Percentiles rank a stretch among this genome's conserved stretches.
Evolutionary conservation across 805 yeast genomes (phyloP).

Genomic region (Cyberlindnera bimundalis): DNA sequence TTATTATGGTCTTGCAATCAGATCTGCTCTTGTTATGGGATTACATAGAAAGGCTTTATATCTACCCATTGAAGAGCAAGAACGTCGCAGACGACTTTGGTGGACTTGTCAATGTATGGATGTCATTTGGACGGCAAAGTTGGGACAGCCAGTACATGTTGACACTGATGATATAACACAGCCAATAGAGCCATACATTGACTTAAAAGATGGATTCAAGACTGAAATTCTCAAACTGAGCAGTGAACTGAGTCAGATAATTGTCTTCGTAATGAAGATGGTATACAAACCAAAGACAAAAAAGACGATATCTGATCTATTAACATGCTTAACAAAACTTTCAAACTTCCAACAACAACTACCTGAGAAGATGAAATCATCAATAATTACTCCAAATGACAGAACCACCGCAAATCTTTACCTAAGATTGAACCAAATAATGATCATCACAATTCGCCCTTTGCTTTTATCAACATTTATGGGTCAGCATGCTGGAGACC

Average conservation of each 20-base stretch:
- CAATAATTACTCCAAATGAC: slow-evolving; percentile 18
- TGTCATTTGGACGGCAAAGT: slow-evolving; percentile 35
- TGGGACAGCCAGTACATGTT: slow-evolving; percentile 36
- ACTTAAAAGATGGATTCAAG: slow-evolving; percentile 31
- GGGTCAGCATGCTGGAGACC: slow-evolving; percentile 28
- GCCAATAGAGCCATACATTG: slow-evolving; percentile 23
- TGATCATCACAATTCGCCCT: slow-evolving; percentile 36
- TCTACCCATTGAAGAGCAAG: slow-evolving; percentile 24
- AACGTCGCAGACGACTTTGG: slow-evolving; percentile 36
- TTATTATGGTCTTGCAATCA: slow-evolving; percentile 34
- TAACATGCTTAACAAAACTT: slow-evolving; percentile 24
- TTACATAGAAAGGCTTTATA: slow-evolving; percentile 29
- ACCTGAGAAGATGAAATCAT: slow-evolving; percentile 20
- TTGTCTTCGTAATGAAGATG: slow-evolving; percentile 31
- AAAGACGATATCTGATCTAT: slow-evolving; percentile 23
- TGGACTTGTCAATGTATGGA: slow-evolving; percentile 39
- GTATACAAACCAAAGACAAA: slow-evolving; percentile 32
- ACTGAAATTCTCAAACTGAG: slow-evolving; percentile 28
- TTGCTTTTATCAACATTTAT: slow-evolving; percentile 33
- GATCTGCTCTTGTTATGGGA: slow-evolving; percentile 32
- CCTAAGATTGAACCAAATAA: slow-evolving; percentile 33
- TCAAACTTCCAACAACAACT: slow-evolving; percentile 25
- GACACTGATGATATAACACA: slow-evolving; percentile 32
- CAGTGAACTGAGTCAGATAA: slow-evolving; percentile 22
- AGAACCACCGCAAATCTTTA: slow-evolving; percentile 33